A percentile compares a stretch with the other conserved stretches of the same genome.
These are phyloP conservation scores for Phoma sp. DNA, from an alignment of 2,329 filamentous ascomycete species.

Conservation along the genomic window DNA sequence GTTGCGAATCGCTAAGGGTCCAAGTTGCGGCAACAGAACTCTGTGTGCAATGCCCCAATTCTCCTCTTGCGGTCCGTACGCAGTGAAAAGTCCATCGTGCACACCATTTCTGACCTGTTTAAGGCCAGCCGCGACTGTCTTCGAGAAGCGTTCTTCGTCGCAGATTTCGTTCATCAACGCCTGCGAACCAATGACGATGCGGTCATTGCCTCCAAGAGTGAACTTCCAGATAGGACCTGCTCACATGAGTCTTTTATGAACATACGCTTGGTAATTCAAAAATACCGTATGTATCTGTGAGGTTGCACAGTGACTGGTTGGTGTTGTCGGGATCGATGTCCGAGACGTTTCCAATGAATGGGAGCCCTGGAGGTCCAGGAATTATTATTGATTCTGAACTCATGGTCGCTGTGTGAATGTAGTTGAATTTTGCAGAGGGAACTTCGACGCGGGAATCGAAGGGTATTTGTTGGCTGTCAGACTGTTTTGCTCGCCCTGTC, in stretches of 20 bases:
- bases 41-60: conserved; percentile 65
- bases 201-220: conserved; percentile 31
- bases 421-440: conserved; percentile 23
- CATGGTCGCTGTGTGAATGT: conserved; percentile 13
- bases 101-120: conserved; percentile 45
- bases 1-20: conserved; percentile 67
- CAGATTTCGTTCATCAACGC: conserved; percentile 49
- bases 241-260: conserved; percentile 1
- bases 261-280: background rate
- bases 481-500: background rate
- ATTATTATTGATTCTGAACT: conserved; percentile 52
- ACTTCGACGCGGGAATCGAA: conserved; percentile 5
- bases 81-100: conserved; percentile 51
- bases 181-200: conserved; percentile 41
- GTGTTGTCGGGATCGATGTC: conserved; percentile 68
- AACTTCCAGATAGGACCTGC: conserved; percentile 45
- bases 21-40: conserved; percentile 71
- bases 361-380: conserved; percentile 68
- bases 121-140: conserved; percentile 37
- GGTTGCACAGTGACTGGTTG: conserved; percentile 58
- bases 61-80: conserved; percentile 46
- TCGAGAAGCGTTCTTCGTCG: conserved; percentile 46
- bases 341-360: conserved; percentile 68
- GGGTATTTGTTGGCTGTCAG: background rate
- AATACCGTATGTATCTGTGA: conserved; percentile 71